Evolutionary conservation across 164 flowering plant genomes (phyloP).

Genomic region (Chimonanthus praecox): DNA sequence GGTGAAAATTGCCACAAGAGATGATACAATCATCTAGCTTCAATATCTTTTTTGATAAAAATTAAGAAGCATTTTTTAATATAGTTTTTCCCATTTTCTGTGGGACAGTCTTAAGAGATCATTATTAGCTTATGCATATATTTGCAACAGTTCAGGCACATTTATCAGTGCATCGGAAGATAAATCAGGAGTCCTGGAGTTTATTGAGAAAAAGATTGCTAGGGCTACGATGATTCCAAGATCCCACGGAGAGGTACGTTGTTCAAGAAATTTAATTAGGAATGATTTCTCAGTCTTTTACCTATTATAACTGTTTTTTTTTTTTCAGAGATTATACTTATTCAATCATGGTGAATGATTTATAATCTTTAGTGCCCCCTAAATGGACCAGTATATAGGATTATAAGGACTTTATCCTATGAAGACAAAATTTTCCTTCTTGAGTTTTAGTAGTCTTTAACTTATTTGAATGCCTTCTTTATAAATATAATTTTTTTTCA

Average conservation of each 20-base stretch:
- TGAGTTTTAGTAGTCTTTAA: background rate
- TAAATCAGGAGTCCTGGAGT: conserved; percentile 60
- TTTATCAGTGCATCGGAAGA: conserved; percentile 79
- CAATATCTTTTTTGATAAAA: background rate
- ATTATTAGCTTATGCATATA: background rate
- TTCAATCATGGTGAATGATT: background rate
- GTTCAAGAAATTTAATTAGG: background rate
- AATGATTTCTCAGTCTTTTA: background rate
- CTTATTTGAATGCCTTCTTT: background rate
- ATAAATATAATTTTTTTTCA: no score
- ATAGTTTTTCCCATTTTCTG: background rate
- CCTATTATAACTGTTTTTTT: no score
- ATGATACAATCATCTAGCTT: background rate
- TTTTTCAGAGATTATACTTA: background rate
- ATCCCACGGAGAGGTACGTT: conserved; percentile 74
- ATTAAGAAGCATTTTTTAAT: background rate
- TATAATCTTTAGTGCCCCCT: background rate
- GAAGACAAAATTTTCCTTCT: background rate
- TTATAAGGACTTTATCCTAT: background rate
- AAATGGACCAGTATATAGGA: background rate
- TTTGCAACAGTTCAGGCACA: conserved; percentile 70
- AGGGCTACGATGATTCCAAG: conserved; percentile 79
- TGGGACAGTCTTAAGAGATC: background rate
- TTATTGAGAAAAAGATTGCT: conserved; percentile 80
- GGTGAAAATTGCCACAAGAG: background rate